phyloP scores from a whole-genome alignment of 2,329 filamentous ascomycete species.

The Dendrostoma leiphaemia region DNA sequence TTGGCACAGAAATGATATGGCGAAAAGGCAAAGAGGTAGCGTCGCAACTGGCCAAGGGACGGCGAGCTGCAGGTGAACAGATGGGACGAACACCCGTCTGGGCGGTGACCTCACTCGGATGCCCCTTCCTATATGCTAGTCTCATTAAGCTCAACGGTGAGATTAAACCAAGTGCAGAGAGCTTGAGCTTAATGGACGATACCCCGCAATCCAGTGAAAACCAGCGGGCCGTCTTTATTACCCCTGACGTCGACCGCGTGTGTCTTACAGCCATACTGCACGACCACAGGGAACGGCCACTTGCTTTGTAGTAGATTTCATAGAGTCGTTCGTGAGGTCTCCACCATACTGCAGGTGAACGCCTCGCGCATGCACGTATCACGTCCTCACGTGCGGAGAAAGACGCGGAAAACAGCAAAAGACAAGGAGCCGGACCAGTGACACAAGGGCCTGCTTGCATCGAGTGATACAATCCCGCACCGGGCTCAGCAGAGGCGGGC shows the following conservation, averaged over 20 bases:
- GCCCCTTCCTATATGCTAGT: not conserved
- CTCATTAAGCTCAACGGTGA: not conserved
- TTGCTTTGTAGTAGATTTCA: not conserved
- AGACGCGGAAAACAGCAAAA: not conserved
- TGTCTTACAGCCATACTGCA: not conserved
- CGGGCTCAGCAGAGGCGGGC: constrained; percentile 1
- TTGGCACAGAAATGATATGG: not conserved
- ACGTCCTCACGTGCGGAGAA: constrained; percentile 1
- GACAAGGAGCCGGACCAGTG: constrained; percentile 1
- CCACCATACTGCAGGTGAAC: not conserved
- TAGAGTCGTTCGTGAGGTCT: not conserved
- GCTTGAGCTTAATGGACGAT: not conserved
- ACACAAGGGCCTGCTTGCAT: constrained; percentile 5
- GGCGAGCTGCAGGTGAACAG: not conserved
- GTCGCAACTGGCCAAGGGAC: not conserved
- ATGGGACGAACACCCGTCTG: not conserved
- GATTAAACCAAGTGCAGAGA: too few species aligned
- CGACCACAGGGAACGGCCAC: not conserved
- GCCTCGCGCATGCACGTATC: not conserved
- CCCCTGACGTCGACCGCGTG: not conserved
- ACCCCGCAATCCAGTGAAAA: not conserved
- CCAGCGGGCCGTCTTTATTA: too few species aligned
- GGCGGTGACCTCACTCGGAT: not conserved
- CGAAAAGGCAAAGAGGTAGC: not conserved
- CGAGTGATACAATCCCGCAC: constrained; percentile 3